These are phyloP conservation scores for Skeletonema marinoi DNA, from an alignment of 108 stramenopile genomes.

Conservation along the genomic window DNA sequence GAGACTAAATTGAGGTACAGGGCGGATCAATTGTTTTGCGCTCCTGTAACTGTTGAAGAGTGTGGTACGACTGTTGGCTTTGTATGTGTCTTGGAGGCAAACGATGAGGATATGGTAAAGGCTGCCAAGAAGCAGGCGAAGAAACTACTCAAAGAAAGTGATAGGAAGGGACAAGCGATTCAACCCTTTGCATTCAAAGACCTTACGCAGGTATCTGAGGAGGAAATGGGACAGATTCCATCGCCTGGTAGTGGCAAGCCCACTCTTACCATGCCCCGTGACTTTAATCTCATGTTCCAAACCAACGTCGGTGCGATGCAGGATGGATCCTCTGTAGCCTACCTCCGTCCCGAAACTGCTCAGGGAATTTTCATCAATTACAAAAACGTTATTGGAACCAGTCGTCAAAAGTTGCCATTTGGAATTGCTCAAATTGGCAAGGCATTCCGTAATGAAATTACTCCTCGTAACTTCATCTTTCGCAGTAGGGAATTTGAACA, in stretches of 20 bases:
- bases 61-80: constrained; percentile 66
- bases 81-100: constrained; percentile 89
- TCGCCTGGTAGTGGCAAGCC: constrained; percentile 90
- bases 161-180: constrained; percentile 45
- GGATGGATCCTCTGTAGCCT: constrained; percentile 83
- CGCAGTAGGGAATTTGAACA: constrained; percentile 98
- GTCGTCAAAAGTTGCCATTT: constrained; percentile 89
- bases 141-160: constrained; percentile 61
- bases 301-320: constrained; percentile 91
- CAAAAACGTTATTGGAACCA: constrained; percentile 84
- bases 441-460: constrained; percentile 98
- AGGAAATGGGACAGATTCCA: constrained; percentile 85
- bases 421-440: constrained; percentile 98
- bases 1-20: constrained; percentile 94
- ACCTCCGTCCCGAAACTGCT: constrained; percentile 97
- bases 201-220: constrained; percentile 76
- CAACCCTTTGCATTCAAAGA: constrained; percentile 78
- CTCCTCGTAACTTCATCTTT: constrained; percentile 96
- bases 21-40: constrained; percentile 93
- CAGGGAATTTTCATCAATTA: constrained; percentile 98
- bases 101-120: constrained; percentile 83
- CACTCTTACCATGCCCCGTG: constrained; percentile 91
- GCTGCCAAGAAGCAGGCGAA: constrained; percentile 78
- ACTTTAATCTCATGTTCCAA: constrained; percentile 98
- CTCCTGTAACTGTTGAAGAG: constrained; percentile 63